Evolutionary conservation across 371 early-diverging fungal species (phyloP), one percentile per base, ranked within the genome.

Genomic region (Apophysomyces trapeziformis): DNA sequence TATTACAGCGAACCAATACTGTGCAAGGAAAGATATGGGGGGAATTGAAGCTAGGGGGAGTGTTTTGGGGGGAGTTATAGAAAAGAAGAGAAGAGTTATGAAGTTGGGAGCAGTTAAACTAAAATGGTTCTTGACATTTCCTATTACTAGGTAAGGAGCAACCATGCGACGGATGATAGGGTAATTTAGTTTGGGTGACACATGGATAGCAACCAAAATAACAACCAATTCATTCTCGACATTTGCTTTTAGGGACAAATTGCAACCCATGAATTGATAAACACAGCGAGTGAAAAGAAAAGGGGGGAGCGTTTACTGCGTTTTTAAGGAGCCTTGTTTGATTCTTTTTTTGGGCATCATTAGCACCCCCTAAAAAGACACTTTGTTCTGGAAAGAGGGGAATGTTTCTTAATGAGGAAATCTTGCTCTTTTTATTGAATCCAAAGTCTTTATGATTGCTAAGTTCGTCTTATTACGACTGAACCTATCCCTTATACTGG

Each of bases 171-270:
- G 21, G 21, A 50, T 50, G 9, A 50, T 18, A 50, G 21, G 54
- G 54, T 11, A 50, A 50, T 50, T 50, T 50, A 21, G 11, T 13
- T 47, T n/a, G 11, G n/a, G 54, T 16, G 54, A 50, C 54, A 50
- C 54, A 50, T 50, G 54, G 54, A 50, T 26, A 9, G 54, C 54
- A 50, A 50, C 54, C 54, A 50, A 50, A 50, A 50, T 50, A 50
- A 50, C 54, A 50, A 50, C 54, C 21, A 50, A 21, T 50, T 50
- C 54, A 50, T 50, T 50, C 54, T 50, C 54, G 54, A 50, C 32
- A 32, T 50, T 26, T 50, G 21, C 54, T 50, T 50, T 50, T 50
- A 50, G 54, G 54, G 54, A 50, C 54, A 50, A 21, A 50, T 50
- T 50, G 32, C 21, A 16, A 50, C n/a, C n/a, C 32, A 50, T 50